phyloP scores from a whole-genome alignment of 331 rosid genomes.

The Malus hybrid region DNA sequence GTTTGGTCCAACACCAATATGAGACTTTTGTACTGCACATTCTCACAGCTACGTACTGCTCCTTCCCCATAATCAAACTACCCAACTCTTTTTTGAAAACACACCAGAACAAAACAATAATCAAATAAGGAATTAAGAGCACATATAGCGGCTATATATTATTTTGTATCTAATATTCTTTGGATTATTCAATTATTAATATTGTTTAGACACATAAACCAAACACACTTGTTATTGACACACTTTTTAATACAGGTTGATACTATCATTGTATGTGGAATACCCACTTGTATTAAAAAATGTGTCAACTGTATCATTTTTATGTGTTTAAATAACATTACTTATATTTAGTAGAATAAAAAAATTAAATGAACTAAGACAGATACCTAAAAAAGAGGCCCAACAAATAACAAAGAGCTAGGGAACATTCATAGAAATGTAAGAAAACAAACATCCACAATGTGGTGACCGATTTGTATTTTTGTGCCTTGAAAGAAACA shows the following conservation, averaged over 20 bases:
- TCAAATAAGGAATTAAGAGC: neutral
- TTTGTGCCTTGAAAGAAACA: neutral
- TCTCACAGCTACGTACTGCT: neutral
- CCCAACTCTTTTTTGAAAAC: neutral
- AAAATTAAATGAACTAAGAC: neutral
- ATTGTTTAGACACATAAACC: neutral
- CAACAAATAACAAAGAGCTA: neutral
- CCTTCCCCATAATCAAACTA: neutral
- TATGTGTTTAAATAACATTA: too few relatives aligned
- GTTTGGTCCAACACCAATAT: too few relatives aligned
- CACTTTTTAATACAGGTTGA: neutral
- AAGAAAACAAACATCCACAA: conserved; percentile 13
- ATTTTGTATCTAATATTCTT: neutral
- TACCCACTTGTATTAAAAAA: too few relatives aligned
- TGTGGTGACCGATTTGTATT: neutral
- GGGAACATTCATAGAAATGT: neutral
- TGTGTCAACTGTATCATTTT: too few relatives aligned
- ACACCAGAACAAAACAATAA: neutral
- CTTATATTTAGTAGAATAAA: neutral
- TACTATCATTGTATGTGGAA: neutral
- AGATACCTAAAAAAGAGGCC: neutral
- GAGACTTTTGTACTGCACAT: too few relatives aligned
- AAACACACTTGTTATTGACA: neutral
- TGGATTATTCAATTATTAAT: too few relatives aligned
- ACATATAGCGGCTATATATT: neutral